Evolutionary conservation across 2,329 filamentous ascomycete species (phyloP).

Genomic region (Ophiostoma novo-ulmi): DNA sequence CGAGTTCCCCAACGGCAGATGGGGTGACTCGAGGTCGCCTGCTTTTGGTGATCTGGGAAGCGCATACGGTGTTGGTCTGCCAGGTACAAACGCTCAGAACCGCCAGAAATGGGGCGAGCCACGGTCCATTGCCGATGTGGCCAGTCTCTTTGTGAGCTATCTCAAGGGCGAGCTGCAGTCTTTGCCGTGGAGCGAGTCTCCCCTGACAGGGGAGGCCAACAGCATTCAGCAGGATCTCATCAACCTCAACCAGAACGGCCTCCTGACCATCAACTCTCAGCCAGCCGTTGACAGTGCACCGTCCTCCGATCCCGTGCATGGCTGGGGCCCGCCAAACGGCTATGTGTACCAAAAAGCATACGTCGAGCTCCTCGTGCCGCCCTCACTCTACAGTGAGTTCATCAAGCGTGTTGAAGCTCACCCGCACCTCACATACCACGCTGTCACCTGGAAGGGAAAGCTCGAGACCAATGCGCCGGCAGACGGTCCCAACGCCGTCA

Average conservation of each 20-base stretch:
- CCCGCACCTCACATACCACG: conserved; percentile 86
- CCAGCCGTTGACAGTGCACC: conserved; percentile 88
- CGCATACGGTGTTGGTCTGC: conserved; percentile 85
- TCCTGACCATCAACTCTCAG: conserved; percentile 96
- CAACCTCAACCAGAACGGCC: conserved; percentile 74
- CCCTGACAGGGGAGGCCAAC: conserved; percentile 77
- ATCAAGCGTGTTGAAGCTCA: conserved; percentile 71
- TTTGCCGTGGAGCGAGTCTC: conserved; percentile 89
- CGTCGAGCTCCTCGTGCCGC: conserved; percentile 82
- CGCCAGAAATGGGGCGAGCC: conserved; percentile 92
- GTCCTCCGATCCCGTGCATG: conserved; percentile 79
- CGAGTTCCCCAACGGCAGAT: conserved; percentile 96
- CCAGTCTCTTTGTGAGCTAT: conserved; percentile 78
- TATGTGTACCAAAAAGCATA: conserved; percentile 99
- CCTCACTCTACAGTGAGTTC: conserved; percentile 70
- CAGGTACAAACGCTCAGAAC: conserved; percentile 93
- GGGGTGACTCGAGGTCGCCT: conserved; percentile 94
- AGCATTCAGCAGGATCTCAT: conserved; percentile 72
- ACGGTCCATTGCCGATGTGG: conserved; percentile 70
- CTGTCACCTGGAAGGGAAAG: conserved; percentile 76
- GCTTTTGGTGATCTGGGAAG: conserved; percentile 93
- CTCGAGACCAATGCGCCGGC: conserved; percentile 78
- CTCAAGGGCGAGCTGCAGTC: conserved; percentile 73
- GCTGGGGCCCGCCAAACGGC: conserved; percentile 91
- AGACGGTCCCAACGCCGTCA: conserved; percentile 94